These are phyloP conservation scores for Volvariella volvacea DNA, from an alignment of 1,284 basidiomycete genomes.

Conservation along the genomic window DNA sequence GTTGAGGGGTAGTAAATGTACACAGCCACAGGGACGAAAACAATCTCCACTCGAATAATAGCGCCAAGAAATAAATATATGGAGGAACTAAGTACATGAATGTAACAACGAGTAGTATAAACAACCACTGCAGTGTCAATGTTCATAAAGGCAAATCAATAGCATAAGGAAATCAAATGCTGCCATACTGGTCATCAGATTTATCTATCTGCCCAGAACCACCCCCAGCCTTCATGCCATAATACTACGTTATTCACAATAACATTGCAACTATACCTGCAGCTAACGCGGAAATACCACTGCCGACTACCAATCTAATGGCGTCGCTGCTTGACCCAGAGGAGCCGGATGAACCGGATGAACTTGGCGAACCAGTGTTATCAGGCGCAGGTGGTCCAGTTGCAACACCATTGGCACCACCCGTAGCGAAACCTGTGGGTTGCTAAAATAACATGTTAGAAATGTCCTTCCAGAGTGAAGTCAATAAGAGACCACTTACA, in stretches of 20 bases:
- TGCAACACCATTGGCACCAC: conserved; percentile 36
- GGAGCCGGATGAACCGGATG: conserved; percentile 1
- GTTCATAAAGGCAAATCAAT: too few relatives aligned
- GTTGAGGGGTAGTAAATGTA: too few relatives aligned
- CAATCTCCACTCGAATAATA: too few relatives aligned
- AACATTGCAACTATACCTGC: conserved; percentile 9
- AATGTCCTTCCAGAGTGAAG: not conserved
- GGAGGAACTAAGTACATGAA: too few relatives aligned
- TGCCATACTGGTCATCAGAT: too few relatives aligned
- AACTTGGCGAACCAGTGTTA: conserved; percentile 9
- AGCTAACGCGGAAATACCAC: conserved; percentile 9
- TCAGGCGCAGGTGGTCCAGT: conserved; percentile 20
- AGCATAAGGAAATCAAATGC: too few relatives aligned
- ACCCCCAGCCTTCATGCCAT: too few relatives aligned
- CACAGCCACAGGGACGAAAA: too few relatives aligned
- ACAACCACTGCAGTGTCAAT: too few relatives aligned
- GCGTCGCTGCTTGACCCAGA: conserved; percentile 1
- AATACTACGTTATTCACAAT: not conserved
- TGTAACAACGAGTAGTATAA: too few relatives aligned
- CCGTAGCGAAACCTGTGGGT: conserved; percentile 25
- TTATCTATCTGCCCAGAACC: too few relatives aligned
- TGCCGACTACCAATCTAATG: conserved; percentile 1
- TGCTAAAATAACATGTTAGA: conserved; percentile 23
- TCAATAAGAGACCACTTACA: conserved; percentile 21
- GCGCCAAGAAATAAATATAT: too few relatives aligned